Evolutionary conservation across 176 grass and related monocot genomes (phyloP).

Genomic region (Musa troglodytarum): DNA sequence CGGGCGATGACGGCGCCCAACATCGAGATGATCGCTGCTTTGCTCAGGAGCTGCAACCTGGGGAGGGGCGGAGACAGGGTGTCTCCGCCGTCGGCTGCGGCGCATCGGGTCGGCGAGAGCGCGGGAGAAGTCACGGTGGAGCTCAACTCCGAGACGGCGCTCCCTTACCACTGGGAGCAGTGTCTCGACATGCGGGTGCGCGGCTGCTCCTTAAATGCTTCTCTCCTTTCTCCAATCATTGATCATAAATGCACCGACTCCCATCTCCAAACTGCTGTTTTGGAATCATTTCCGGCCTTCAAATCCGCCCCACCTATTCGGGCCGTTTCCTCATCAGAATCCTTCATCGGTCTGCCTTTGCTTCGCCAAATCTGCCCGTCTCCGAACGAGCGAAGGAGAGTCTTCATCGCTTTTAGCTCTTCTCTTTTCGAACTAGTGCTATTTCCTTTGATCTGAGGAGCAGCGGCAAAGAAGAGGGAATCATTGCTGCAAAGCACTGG

Average conservation of each 20-base stretch:
- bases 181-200: slow-evolving; percentile 94
- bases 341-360: no score
- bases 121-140: slow-evolving; percentile 49
- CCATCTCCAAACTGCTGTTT: background rate
- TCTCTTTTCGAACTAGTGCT: background rate
- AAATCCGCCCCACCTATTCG: background rate
- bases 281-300: background rate
- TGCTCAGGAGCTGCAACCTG: slow-evolving; percentile 55
- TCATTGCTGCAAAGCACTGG: no score
- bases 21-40: slow-evolving; percentile 67
- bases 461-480: background rate
- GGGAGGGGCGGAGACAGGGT: background rate
- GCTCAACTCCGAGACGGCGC: slow-evolving; percentile 83
- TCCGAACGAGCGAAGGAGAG: background rate
- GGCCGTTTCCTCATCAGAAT: no score
- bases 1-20: slow-evolving; percentile 53
- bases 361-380: no score
- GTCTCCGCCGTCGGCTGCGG: slow-evolving; percentile 1
- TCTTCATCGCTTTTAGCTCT: background rate
- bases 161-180: slow-evolving; percentile 96
- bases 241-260: slow-evolving; percentile 7
- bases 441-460: background rate
- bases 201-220: background rate
- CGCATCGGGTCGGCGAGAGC: slow-evolving; percentile 26
- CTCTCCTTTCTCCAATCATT: slow-evolving; percentile 12